These are phyloP conservation scores for Quercus lobata DNA, from an alignment of 331 rosid species.

Conservation along the genomic window DNA sequence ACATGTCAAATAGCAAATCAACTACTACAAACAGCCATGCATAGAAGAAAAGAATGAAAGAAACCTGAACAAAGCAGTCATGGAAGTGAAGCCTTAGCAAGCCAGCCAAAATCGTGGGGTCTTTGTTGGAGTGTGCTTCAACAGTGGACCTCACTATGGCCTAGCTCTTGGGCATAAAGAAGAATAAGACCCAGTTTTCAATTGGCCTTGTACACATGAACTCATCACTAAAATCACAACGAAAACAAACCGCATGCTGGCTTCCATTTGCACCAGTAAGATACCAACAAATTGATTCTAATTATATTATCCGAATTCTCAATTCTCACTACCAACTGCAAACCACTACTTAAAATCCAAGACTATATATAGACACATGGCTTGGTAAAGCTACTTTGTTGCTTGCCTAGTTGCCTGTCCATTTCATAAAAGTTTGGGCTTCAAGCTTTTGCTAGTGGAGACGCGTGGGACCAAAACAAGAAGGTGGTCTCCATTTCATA, in stretches of 20 bases:
- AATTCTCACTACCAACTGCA: conserved; percentile 3
- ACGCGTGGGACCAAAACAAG: conserved; percentile 15
- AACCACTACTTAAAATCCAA: neutral
- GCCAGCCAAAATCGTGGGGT: conserved; percentile 64
- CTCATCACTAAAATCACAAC: conserved; percentile 32
- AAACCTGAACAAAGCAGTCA: conserved; percentile 76
- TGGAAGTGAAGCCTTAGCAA: conserved; percentile 78
- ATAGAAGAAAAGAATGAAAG: neutral
- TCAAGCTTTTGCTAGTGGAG: conserved; percentile 32
- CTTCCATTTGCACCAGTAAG: conserved; percentile 26
- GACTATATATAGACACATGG: conserved; percentile 25
- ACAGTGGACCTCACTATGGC: conserved; percentile 52
- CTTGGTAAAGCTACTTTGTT: neutral
- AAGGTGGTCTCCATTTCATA: conserved; percentile 8
- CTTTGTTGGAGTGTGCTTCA: conserved; percentile 49
- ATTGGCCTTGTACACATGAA: conserved; percentile 36
- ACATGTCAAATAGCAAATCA: neutral
- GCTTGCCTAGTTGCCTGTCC: neutral
- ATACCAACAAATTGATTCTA: neutral
- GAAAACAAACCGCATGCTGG: conserved; percentile 14
- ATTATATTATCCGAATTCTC: neutral
- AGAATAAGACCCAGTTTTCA: conserved; percentile 56
- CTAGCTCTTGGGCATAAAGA: conserved; percentile 62
- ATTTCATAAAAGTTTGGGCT: conserved; percentile 15
- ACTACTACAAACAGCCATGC: neutral